Evolutionary conservation across 1,139 yeast species (phyloP).

Genomic region (Kodamaea fungicola): DNA sequence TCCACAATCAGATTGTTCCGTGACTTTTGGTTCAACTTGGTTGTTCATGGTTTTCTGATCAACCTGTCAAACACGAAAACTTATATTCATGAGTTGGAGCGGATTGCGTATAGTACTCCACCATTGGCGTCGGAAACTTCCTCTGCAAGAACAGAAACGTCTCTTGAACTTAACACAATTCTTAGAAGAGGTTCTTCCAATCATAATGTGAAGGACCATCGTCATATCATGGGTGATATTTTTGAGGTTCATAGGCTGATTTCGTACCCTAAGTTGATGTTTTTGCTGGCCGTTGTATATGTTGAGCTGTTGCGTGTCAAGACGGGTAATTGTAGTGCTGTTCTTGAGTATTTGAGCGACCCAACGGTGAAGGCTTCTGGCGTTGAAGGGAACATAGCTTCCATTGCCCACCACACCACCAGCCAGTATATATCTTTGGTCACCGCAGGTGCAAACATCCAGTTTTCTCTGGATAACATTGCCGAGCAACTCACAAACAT

Average conservation of each 20-base stretch:
- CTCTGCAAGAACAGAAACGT: conserved; percentile 85
- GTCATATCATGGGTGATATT: conserved; percentile 50
- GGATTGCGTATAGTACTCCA: conserved; percentile 85
- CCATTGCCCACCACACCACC: conserved; percentile 59
- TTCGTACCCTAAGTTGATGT: conserved; percentile 82
- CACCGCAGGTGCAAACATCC: conserved; percentile 44
- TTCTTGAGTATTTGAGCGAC: conserved; percentile 77
- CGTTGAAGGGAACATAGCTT: conserved; percentile 66
- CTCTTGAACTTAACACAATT: conserved; percentile 87
- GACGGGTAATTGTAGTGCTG: conserved; percentile 76
- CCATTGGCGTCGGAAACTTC: conserved; percentile 88
- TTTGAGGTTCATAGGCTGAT: conserved; percentile 53
- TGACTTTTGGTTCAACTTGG: conserved; percentile 92
- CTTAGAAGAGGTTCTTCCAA: conserved; percentile 87
- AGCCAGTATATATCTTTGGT: conserved; percentile 52
- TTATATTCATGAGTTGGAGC: conserved; percentile 48
- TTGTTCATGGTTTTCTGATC: conserved; percentile 79
- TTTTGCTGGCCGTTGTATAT: conserved; percentile 76
- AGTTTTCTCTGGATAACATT: conserved; percentile 55
- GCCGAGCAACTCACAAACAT: conserved; percentile 71
- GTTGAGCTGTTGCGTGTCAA: conserved; percentile 77
- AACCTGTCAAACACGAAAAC: conserved; percentile 53
- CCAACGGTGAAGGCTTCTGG: conserved; percentile 75
- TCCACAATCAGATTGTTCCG: conserved; percentile 61
- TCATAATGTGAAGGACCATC: conserved; percentile 75